Percentiles rank a stretch among this genome's conserved stretches.
These are phyloP conservation scores for Mycena citricolor DNA, from an alignment of 1,284 basidiomycete genomes.

Conservation along the genomic window DNA sequence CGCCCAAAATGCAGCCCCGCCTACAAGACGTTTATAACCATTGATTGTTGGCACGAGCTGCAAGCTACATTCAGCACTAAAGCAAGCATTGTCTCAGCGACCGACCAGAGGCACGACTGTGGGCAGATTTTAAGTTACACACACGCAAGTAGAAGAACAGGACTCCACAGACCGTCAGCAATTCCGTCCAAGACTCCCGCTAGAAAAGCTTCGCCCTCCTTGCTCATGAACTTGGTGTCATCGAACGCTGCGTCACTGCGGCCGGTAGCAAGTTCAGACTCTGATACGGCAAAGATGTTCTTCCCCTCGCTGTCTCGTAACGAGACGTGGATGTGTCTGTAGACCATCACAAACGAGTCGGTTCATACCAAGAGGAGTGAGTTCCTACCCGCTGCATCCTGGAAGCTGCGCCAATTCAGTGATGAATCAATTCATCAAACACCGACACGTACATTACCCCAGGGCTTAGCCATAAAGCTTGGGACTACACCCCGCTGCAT, in stretches of 20 bases:
- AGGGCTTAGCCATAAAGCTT: conserved; percentile 98
- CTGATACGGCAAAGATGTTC: conserved; percentile 78
- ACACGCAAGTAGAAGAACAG: too few relatives aligned
- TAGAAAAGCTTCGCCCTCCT: conserved; percentile 89
- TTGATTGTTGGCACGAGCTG: conserved; percentile 92
- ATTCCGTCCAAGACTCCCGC: conserved; percentile 89
- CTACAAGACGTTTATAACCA: conserved; percentile 95
- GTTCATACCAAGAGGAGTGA: background rate
- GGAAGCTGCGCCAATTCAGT: conserved; percentile 58
- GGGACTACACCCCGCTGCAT: conserved; percentile 88
- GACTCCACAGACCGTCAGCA: conserved; percentile 66
- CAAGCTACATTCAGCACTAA: background rate
- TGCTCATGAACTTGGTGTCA: conserved; percentile 83
- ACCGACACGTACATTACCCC: conserved; percentile 84
- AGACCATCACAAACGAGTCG: background rate
- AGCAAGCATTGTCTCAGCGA: too few relatives aligned
- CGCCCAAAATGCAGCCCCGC: conserved; percentile 95
- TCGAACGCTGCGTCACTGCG: conserved; percentile 70
- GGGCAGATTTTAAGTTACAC: too few relatives aligned
- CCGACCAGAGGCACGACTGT: conserved; percentile 66
- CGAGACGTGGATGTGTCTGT: conserved; percentile 90
- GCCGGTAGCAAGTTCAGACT: conserved; percentile 60
- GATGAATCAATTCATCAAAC: too few relatives aligned
- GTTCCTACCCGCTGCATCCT: conserved; percentile 81
- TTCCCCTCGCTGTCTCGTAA: conserved; percentile 68